phyloP scores from a whole-genome alignment of 352 stramenopile species.

The Pythium dissimile region DNA sequence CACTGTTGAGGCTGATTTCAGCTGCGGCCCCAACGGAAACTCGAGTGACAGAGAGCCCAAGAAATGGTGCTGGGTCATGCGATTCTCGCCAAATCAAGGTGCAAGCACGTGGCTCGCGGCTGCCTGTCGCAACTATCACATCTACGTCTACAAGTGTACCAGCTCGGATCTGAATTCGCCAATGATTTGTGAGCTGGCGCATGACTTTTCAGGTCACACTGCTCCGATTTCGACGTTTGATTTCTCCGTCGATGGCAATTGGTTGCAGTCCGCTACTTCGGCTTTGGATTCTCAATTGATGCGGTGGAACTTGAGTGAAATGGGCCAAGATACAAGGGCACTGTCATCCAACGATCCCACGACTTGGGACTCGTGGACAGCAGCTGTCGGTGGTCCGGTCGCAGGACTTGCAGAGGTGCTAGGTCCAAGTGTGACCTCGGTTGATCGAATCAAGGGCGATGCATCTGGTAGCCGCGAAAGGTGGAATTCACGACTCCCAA shows the following conservation, averaged over 20 bases:
- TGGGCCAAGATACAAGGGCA: not conserved
- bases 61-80: conserved; percentile 53
- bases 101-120: conserved; percentile 29
- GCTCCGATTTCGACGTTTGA: conserved; percentile 60
- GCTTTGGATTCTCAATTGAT: conserved; percentile 58
- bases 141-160: conserved; percentile 62
- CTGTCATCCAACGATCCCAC: not conserved
- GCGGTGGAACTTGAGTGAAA: conserved; percentile 48
- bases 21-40: conserved; percentile 11
- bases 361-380: conserved; percentile 49
- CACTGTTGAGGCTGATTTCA: conserved; percentile 18
- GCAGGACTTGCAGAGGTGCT: conserved; percentile 42
- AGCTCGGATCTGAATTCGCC: conserved; percentile 4
- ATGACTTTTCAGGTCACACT: conserved; percentile 67
- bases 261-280: conserved; percentile 63
- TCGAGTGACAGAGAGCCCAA: conserved; percentile 10
- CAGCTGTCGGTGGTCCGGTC: conserved; percentile 50
- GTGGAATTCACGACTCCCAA: conserved; percentile 54
- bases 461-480: not conserved
- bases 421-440: conserved; percentile 23
- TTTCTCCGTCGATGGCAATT: conserved; percentile 53
- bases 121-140: conserved; percentile 65
- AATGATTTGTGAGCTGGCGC: conserved; percentile 34
- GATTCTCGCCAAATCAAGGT: conserved; percentile 36
- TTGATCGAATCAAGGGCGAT: conserved; percentile 32